A percentile compares a stretch with the other conserved stretches of the same genome.
Conservation (phyloP, 768 basidiomycete genomes). For the Chalciporus piperatus region DNA sequence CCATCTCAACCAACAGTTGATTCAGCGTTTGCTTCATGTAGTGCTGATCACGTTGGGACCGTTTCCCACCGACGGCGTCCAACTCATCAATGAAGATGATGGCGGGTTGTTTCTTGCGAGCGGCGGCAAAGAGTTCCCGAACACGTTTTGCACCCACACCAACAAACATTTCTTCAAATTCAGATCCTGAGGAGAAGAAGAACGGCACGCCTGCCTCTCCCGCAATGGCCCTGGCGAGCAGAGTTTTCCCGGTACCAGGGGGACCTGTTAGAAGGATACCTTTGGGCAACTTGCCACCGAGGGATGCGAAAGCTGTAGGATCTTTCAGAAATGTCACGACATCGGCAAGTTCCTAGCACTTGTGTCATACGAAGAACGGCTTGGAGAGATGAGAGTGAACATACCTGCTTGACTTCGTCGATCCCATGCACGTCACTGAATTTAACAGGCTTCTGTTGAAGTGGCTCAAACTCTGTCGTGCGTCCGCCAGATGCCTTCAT, state of each 20-base stretch:
- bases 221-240: constrained; percentile 95
- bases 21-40: constrained; percentile 95
- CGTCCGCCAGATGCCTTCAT: constrained; percentile 81
- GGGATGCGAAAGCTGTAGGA: constrained; percentile 81
- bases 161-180: constrained; percentile 98
- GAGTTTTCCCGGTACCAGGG: constrained; percentile 79
- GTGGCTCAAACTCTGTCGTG: constrained; percentile 79
- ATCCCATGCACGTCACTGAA: constrained; percentile 97
- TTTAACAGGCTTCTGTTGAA: constrained; percentile 76
- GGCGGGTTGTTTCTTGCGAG: constrained; percentile 91
- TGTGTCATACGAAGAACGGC: neutral
- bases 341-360: constrained; percentile 79
- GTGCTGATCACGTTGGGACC: constrained; percentile 78
- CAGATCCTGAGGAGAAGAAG: constrained; percentile 93
- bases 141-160: constrained; percentile 95
- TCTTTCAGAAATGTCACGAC: constrained; percentile 95
- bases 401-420: constrained; percentile 91
- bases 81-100: constrained; percentile 99
- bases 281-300: constrained; percentile 94
- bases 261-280: constrained; percentile 90
- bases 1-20: constrained; percentile 95
- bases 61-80: constrained; percentile 90
- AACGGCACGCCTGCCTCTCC: constrained; percentile 98
- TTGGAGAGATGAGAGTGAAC: constrained; percentile 16
- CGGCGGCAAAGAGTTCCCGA: constrained; percentile 90